Conservation (phyloP, 2,329 filamentous ascomycete species). For the Diaporthe sp. region DNA sequence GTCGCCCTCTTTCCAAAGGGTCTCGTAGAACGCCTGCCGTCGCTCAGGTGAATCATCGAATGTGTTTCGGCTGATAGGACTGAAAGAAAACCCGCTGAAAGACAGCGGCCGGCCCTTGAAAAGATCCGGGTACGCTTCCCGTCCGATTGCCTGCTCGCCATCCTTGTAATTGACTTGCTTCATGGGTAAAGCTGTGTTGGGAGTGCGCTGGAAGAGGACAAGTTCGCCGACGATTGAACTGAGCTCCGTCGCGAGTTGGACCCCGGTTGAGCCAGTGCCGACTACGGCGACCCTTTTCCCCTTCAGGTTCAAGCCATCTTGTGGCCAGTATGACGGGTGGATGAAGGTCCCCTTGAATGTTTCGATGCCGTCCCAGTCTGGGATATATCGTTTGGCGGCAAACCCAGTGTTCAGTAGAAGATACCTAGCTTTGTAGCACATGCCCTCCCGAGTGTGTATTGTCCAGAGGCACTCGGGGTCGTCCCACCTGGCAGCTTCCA, state of each 20-base stretch:
- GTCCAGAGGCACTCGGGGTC: conserved; percentile 28
- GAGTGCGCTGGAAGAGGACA: conserved; percentile 66
- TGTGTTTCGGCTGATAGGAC: conserved; percentile 59
- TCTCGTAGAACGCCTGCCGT: conserved; percentile 46
- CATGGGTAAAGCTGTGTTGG: conserved; percentile 69
- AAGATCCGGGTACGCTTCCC: conserved; percentile 52
- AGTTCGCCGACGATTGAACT: conserved; percentile 50
- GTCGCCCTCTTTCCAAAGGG: conserved; percentile 55
- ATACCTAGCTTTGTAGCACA: conserved; percentile 24
- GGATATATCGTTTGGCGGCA: conserved; percentile 34
- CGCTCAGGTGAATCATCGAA: conserved; percentile 57
- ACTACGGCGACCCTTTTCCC: conserved; percentile 34
- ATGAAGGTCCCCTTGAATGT: conserved; percentile 31
- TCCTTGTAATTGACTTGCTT: conserved; percentile 56
- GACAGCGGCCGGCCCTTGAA: conserved; percentile 54
- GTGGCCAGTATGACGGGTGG: conserved; percentile 34
- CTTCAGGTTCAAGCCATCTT: not conserved
- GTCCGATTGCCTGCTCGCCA: conserved; percentile 58
- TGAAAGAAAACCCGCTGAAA: conserved; percentile 60
- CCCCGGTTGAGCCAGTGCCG: conserved; percentile 34
- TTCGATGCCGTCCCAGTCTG: conserved; percentile 34
- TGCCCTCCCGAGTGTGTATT: conserved; percentile 10
- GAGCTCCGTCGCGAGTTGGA: conserved; percentile 31
- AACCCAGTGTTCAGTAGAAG: conserved; percentile 32
- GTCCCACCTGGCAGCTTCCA: conserved; percentile 30